A percentile compares a stretch with the other conserved stretches of the same genome.
These are phyloP conservation scores for Leishmania guyanensis DNA, from an alignment of 208 protist genomes.

Conservation along the genomic window DNA sequence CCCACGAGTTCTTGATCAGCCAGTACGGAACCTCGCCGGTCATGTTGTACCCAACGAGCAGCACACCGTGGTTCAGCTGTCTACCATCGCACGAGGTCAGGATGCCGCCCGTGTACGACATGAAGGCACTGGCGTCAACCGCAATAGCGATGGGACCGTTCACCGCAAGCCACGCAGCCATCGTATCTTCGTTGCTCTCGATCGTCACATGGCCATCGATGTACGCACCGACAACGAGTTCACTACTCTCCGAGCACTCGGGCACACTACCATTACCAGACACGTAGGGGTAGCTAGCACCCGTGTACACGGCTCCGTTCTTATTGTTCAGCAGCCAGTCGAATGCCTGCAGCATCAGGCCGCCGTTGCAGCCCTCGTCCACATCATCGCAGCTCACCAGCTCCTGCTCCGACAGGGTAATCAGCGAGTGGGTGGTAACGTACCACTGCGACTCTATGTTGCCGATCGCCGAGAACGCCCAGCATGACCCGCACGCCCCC, in stretches of 20 bases:
- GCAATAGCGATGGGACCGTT: slow-evolving; percentile 84
- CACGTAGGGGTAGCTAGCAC: slow-evolving; percentile 61
- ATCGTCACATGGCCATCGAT: slow-evolving; percentile 64
- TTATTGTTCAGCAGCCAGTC: slow-evolving; percentile 67
- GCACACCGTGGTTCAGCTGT: slow-evolving; percentile 74
- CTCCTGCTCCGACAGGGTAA: slow-evolving; percentile 92
- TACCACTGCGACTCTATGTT: slow-evolving; percentile 73
- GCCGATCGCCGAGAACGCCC: slow-evolving; percentile 91
- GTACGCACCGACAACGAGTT: slow-evolving; percentile 47
- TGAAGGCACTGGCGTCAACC: slow-evolving; percentile 77
- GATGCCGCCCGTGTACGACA: slow-evolving; percentile 65
- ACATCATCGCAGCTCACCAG: slow-evolving; percentile 92
- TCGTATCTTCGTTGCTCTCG: slow-evolving; percentile 55
- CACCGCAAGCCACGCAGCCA: slow-evolving; percentile 61
- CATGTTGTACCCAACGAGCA: slow-evolving; percentile 79
- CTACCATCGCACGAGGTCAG: slow-evolving; percentile 49
- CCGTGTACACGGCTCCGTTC: slow-evolving; percentile 67
- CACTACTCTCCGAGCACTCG: not conserved
- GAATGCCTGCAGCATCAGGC: slow-evolving; percentile 86
- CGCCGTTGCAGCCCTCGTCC: slow-evolving; percentile 86
- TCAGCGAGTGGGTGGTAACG: slow-evolving; percentile 60
- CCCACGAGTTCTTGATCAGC: slow-evolving; percentile 92
- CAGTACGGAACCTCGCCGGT: slow-evolving; percentile 62
- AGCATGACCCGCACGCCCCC: slow-evolving; percentile 95
- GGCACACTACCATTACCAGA: not conserved